These are phyloP conservation scores for Starmera stellimalicola DNA, from an alignment of 1,139 yeast species.

Conservation along the genomic window DNA sequence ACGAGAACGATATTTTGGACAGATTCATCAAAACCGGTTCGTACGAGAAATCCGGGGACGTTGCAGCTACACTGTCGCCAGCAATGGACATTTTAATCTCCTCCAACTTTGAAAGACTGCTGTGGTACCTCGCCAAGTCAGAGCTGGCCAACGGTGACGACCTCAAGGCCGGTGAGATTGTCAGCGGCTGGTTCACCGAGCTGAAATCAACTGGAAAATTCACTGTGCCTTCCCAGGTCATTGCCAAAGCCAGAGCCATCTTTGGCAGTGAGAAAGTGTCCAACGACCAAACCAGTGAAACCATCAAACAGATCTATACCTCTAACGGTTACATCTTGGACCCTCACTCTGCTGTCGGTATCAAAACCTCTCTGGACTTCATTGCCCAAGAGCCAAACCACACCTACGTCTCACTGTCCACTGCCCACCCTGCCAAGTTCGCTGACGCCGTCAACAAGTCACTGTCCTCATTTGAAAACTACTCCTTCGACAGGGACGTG, in stretches of 20 bases:
- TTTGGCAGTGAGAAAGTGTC: slow-evolving; percentile 77
- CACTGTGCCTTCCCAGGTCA: slow-evolving; percentile 54
- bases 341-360: slow-evolving; percentile 96
- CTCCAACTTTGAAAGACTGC: slow-evolving; percentile 88
- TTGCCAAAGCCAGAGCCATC: slow-evolving; percentile 54
- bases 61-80: slow-evolving; percentile 86
- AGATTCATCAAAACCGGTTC: slow-evolving; percentile 83
- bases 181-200: slow-evolving; percentile 70
- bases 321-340: slow-evolving; percentile 74
- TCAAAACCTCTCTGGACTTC: slow-evolving; percentile 61
- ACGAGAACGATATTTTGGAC: slow-evolving; percentile 88
- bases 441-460: slow-evolving; percentile 91
- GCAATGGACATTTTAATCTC: slow-evolving; percentile 98
- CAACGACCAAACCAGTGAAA: slow-evolving; percentile 63
- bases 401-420: slow-evolving; percentile 72
- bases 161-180: slow-evolving; percentile 59
- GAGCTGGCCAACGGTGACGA: slow-evolving; percentile 46
- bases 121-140: slow-evolving; percentile 87
- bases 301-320: slow-evolving; percentile 62
- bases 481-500: slow-evolving; percentile 80
- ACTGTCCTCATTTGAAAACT: slow-evolving; percentile 52
- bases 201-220: slow-evolving; percentile 73
- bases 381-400: slow-evolving; percentile 39
- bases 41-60: slow-evolving; percentile 68
- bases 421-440: slow-evolving; percentile 98